Conservation (phyloP, 495 filamentous ascomycete species). For the Aspergillus wentii region DNA sequence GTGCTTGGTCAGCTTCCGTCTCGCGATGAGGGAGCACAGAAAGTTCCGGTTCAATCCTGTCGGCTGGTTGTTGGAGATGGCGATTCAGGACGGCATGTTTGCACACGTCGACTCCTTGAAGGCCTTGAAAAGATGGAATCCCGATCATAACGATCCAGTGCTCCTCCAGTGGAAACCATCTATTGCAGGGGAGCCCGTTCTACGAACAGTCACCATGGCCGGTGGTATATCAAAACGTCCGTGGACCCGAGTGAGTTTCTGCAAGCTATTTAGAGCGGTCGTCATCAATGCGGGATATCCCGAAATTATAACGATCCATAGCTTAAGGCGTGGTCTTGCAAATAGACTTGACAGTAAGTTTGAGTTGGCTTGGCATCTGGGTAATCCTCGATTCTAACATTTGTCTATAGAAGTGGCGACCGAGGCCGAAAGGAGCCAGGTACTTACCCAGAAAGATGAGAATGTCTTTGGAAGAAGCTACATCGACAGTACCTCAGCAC, state of each 20-base stretch:
- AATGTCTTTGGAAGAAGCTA: constrained; percentile 10
- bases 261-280: not conserved
- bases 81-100: constrained; percentile 3
- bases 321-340: constrained; percentile 4
- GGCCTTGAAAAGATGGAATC: constrained; percentile 5
- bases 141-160: constrained; percentile 1
- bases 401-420: constrained; percentile 6
- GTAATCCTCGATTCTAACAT: constrained; percentile 4
- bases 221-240: constrained; percentile 2
- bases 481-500: constrained; percentile 8
- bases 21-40: constrained; percentile 4
- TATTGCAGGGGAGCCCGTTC: constrained; percentile 2
- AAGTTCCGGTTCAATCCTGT: constrained; percentile 6
- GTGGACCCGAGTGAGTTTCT: constrained; percentile 5
- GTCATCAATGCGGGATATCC: constrained; percentile 9
- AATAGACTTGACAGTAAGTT: constrained; percentile 7
- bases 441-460: constrained; percentile 7
- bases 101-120: constrained; percentile 2
- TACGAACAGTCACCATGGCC: constrained; percentile 3
- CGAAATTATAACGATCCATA: constrained; percentile 8
- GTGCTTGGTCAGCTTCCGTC: constrained; percentile 1
- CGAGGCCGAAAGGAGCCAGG: constrained; percentile 6
- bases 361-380: not conserved
- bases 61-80: constrained; percentile 2
- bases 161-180: constrained; percentile 5